Percentiles rank a stretch among this genome's conserved stretches.
phyloP scores from a whole-genome alignment of 176 grass and related monocot species.

The Echinochloa phyllopogon region DNA sequence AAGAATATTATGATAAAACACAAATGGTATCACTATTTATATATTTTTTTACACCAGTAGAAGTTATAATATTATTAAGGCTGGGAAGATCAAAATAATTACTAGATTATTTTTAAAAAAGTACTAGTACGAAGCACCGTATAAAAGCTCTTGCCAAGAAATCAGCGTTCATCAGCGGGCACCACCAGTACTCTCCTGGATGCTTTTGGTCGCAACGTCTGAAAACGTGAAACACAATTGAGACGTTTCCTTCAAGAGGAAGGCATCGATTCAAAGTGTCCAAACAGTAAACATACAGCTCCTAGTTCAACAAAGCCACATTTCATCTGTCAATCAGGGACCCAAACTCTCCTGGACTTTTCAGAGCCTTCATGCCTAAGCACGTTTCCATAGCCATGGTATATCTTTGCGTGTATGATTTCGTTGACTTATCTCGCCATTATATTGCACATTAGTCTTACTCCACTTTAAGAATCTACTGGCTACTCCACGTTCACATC shows the following conservation, averaged over 20 bases:
- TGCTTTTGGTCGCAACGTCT: constrained; percentile 20
- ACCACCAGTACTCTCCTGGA: neutral
- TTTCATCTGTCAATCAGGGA: neutral
- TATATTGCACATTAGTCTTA: neutral
- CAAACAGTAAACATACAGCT: neutral
- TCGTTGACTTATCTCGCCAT: neutral
- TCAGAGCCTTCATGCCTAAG: neutral
- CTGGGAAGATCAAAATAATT: too few relatives aligned
- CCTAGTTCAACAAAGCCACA: neutral
- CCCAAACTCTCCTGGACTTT: constrained; percentile 18
- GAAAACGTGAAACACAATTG: constrained; percentile 6
- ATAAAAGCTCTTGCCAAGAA: too few relatives aligned
- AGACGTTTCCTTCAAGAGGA: neutral
- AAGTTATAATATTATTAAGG: too few relatives aligned
- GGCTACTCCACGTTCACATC: constrained; percentile 12
- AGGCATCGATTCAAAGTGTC: constrained; percentile 10
- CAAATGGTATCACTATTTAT: too few relatives aligned
- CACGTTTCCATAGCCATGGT: neutral
- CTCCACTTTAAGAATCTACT: neutral
- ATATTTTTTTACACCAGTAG: too few relatives aligned
- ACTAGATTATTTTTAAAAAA: too few relatives aligned
- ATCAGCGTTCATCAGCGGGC: neutral
- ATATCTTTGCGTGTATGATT: neutral
- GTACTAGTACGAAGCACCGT: too few relatives aligned
- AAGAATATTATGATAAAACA: too few relatives aligned